Base-by-base conservation (phyloP, 495 filamentous ascomycete species). In the Articulospora tetracladia region DNA sequence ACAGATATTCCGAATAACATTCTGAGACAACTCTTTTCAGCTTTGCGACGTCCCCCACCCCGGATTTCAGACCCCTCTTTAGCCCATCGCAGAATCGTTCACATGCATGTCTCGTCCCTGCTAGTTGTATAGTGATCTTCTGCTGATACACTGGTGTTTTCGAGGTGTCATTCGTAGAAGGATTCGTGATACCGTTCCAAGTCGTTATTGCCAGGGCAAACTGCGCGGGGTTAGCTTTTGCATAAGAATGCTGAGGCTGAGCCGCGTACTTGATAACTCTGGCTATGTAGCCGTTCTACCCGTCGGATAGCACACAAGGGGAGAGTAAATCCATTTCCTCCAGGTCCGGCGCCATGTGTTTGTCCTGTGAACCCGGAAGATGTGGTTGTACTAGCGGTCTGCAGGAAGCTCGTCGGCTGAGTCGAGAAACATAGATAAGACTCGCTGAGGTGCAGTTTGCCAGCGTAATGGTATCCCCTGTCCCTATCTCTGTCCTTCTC, bases 1-100 rank as follows among this genome's bases (percentile, higher is more conserved):
- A 83, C 12, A 97, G 79, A 72, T 94, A 95, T 74, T 98, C 94
- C 15, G 92, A 97, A 69, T 97, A 98, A 73, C 91, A 96, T 62
- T 93, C 86, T 36, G 79, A 72, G 3, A 92, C 83, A 11, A 98
- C 86, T 49, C 80, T 76, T 59, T 89, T 87, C 54, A 98, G 76
- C 67, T 85, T 92, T 39, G 88, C 88, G 12, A 97, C 89, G 62
- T 92, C 93, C 51, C 86, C 90, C 65, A 97, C 90, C 36, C 83
- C 91, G 46, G 89, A 86, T 55, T 92, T 83, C 48, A 98, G 73
- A 2, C 91, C 92, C 65, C 86, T 89, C 74, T 97, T 98, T 64
- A 98, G 77, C 1, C 88, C 90, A 74, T 98, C 94, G 69, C 94
- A 98, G 75, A 98, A 98, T 32, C 92, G 78, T 73, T 98, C 94